Conservation (phyloP, 768 basidiomycete species). For the Chalciporus pseudorubinellus region DNA sequence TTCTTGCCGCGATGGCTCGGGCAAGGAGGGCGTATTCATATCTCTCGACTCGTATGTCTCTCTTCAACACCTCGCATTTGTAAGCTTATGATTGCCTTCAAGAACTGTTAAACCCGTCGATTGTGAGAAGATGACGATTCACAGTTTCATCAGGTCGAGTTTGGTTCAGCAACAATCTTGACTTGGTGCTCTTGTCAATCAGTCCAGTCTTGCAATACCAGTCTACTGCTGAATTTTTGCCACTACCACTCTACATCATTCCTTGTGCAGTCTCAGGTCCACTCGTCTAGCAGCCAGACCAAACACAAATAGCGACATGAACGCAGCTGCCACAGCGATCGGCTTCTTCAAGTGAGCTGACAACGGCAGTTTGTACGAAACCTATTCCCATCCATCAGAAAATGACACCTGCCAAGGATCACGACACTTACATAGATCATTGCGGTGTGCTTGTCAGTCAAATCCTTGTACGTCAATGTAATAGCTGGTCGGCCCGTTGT, state of each 20-base stretch:
- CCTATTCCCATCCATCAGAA: conserved; percentile 44
- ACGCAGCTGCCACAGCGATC: conserved; percentile 67
- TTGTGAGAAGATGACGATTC: too few relatives aligned
- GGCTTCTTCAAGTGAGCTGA: conserved; percentile 88
- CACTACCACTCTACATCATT: conserved; percentile 14
- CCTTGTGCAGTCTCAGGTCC: conserved; percentile 48
- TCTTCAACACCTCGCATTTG: not conserved
- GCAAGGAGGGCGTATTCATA: too few relatives aligned
- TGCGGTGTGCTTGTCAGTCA: conserved; percentile 78
- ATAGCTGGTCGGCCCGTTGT: conserved; percentile 83
- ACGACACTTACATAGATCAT: conserved; percentile 73
- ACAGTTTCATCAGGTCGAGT: too few relatives aligned
- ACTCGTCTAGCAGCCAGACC: conserved; percentile 48
- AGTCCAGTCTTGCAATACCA: not conserved
- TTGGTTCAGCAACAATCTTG: too few relatives aligned
- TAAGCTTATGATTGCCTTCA: too few relatives aligned
- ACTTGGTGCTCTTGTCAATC: not conserved
- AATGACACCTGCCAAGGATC: conserved; percentile 1
- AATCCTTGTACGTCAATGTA: conserved; percentile 65
- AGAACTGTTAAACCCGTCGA: too few relatives aligned
- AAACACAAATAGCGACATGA: conserved; percentile 61
- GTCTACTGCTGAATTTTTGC: not conserved
- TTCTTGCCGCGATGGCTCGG: too few relatives aligned
- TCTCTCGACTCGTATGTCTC: not conserved
- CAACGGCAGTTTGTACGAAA: conserved; percentile 81